Base-by-base conservation (phyloP, 768 basidiomycete species). In the Naganishia vishniacii region DNA sequence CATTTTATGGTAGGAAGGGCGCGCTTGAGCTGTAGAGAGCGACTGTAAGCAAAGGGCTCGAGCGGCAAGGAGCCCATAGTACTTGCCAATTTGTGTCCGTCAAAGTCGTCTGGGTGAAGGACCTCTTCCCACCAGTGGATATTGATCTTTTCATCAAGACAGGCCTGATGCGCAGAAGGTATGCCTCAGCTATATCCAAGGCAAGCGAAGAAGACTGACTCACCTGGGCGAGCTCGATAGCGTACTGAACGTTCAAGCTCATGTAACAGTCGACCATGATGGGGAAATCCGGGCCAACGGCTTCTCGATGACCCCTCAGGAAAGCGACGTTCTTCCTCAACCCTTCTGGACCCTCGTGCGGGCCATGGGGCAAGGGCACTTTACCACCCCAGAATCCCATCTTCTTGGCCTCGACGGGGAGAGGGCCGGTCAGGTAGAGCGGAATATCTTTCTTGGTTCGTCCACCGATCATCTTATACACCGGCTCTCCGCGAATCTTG, bases 391-490 rank as follows among this genome's bases (percentile, higher is more conserved):
- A 77, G 73, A 78, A 78, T 11, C 79, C 79, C 63, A 78, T 71
- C 37, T 71, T 61, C 67, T 78, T 75, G 48, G 77, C 77, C 15
- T 73, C 73, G 1, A 64, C 69, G 3, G 78, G 75, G 13, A 65
- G 53, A 16, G 79, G 79, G 1, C 79, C 79, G 5, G 79, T 79
- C 48, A 77, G 68, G 70, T 79, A 78, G 26, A 79, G 69, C 1
- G 76, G 78, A 59, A 79, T 77, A 45, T 74, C 73, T 61, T 76
- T 74, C 72, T 78, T 78, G 49, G 75, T 76, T 31, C 72, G 64
- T 12, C 78, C 78, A 32, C 78, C 78, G 48, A 79, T 79, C 75
- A 78, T 77, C 72, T 78, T 78, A 75, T 79, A 78, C 34, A 79
- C 70, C 16, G 79, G 79, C 69, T 79, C 78, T 18, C 68, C 68